These are phyloP conservation scores for Camelina hispida DNA, from an alignment of 345 rosid species.

Conservation along the genomic window DNA sequence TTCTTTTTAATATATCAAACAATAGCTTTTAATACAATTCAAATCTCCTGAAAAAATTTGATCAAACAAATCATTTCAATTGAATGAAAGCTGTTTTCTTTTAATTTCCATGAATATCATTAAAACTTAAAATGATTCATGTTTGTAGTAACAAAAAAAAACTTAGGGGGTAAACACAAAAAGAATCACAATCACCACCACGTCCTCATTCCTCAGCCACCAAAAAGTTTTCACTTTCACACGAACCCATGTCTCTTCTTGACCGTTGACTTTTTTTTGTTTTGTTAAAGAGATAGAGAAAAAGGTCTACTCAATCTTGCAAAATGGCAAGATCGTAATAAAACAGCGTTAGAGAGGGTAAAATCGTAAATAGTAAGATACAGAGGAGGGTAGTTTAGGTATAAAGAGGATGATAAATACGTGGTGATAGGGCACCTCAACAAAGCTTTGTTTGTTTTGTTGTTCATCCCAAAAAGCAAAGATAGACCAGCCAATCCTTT, in stretches of 20 bases:
- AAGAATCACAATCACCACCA: background rate
- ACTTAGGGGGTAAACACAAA: background rate
- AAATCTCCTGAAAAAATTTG: no score
- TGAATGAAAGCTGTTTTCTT: background rate
- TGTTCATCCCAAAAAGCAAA: slow-evolving; percentile 37
- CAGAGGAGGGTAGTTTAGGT: slow-evolving; percentile 40
- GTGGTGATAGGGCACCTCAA: slow-evolving; percentile 43
- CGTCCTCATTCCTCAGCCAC: background rate
- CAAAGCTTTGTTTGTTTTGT: slow-evolving; percentile 37
- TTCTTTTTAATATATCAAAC: no score
- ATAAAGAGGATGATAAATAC: slow-evolving; percentile 38
- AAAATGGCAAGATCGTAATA: slow-evolving; percentile 3
- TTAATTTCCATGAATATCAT: background rate
- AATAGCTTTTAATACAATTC: background rate
- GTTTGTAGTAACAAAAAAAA: background rate
- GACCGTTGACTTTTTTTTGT: background rate
- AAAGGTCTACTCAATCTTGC: background rate
- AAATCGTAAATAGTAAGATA: background rate
- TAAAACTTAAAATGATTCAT: no score
- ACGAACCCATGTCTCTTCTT: slow-evolving; percentile 1
- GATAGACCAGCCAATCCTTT: background rate
- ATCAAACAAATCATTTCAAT: background rate
- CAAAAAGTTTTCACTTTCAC: background rate
- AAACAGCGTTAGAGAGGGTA: slow-evolving; percentile 11
- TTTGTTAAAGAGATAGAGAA: background rate